phyloP scores from a whole-genome alignment of 352 stramenopile genomes.

The Globisporangium viniferum region DNA sequence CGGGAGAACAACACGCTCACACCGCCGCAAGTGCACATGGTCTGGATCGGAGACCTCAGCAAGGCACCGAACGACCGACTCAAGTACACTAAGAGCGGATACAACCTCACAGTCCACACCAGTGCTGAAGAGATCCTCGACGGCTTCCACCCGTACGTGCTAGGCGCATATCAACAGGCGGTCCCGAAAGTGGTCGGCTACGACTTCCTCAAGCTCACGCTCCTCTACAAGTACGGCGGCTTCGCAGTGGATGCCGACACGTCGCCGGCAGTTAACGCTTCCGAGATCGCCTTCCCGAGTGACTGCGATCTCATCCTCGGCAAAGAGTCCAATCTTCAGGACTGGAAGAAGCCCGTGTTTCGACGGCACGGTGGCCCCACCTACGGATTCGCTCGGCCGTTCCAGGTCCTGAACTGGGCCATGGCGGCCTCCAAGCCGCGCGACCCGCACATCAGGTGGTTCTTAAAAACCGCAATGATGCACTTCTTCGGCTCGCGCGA shows the following conservation, averaged over 20 bases:
- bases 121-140: constrained; percentile 14
- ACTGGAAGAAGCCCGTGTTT: constrained; percentile 7
- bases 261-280: neutral
- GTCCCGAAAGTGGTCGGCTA: constrained; percentile 12
- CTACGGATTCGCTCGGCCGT: constrained; percentile 14
- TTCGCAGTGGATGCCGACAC: constrained; percentile 19
- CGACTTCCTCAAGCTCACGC: constrained; percentile 21
- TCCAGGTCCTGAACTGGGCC: constrained; percentile 24
- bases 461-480: no score
- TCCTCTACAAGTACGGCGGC: constrained; percentile 21
- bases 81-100: neutral
- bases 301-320: constrained; percentile 18
- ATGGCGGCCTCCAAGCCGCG: constrained; percentile 8
- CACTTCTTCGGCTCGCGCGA: no score
- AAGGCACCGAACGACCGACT: neutral
- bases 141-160: constrained; percentile 10
- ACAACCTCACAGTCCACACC: constrained; percentile 13
- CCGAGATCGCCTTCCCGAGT: neutral
- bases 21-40: constrained; percentile 5
- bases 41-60: constrained; percentile 19
- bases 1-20: neutral
- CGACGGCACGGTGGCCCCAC: neutral
- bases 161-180: constrained; percentile 5
- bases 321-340: constrained; percentile 16
- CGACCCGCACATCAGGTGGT: constrained; percentile 16